A percentile compares a stretch with the other conserved stretches of the same genome.
phyloP scores from a whole-genome alignment of 306 rosid genomes.

The Clitoria ternatea region DNA sequence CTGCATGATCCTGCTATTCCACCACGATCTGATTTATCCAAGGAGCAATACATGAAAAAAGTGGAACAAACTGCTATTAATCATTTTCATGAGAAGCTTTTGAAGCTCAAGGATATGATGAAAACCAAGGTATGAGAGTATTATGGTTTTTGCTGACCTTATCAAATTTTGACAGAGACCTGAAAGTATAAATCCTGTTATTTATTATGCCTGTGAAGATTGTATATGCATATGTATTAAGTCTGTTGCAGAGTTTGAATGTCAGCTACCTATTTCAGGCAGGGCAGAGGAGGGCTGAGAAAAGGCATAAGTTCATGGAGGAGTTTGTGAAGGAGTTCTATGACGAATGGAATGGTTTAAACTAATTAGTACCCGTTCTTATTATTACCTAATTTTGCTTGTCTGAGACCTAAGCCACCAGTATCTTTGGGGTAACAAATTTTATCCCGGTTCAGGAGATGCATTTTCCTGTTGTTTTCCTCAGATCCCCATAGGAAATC shows the following conservation, averaged over 20 bases:
- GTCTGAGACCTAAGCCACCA: too few species aligned
- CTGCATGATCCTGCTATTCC: conserved; percentile 67
- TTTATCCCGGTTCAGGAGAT: too few species aligned
- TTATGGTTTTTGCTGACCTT: neutral
- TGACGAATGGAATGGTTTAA: conserved; percentile 72
- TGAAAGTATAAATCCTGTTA: neutral
- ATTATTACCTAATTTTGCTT: neutral
- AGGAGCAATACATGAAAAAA: conserved; percentile 68
- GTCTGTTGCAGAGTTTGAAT: neutral
- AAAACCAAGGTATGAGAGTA: conserved; percentile 63
- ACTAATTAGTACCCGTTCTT: conserved; percentile 27
- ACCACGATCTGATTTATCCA: conserved; percentile 60
- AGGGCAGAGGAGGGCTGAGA: conserved; percentile 83
- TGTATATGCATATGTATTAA: neutral
- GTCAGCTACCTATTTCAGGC: conserved; percentile 52
- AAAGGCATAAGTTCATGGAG: conserved; percentile 84
- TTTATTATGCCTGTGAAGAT: neutral
- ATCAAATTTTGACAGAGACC: neutral
- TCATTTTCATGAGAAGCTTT: conserved; percentile 93
- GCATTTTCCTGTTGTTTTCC: too few species aligned
- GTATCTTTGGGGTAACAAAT: too few species aligned
- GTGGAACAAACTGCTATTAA: conserved; percentile 79
- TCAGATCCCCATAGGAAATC: too few species aligned
- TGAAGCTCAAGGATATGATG: conserved; percentile 87
- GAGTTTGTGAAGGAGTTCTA: conserved; percentile 77